phyloP scores from a whole-genome alignment of 2,329 filamentous ascomycete genomes.

The Exophiala dermatitidis region DNA sequence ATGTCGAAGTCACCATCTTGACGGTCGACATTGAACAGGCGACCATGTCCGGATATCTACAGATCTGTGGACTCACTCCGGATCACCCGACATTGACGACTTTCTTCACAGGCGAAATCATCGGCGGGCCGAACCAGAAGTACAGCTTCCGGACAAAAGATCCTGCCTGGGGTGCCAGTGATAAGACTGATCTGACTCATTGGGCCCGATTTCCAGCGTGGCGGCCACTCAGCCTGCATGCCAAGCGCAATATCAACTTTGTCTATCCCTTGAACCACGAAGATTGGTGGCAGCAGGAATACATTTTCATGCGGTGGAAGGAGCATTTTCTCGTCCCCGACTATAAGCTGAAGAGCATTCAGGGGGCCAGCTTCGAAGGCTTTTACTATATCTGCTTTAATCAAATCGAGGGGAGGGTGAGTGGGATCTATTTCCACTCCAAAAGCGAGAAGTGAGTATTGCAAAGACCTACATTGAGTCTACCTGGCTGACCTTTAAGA shows the following conservation, averaged over 20 bases:
- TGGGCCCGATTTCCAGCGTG: slow-evolving; percentile 89
- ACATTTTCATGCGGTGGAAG: slow-evolving; percentile 99
- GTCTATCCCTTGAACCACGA: slow-evolving; percentile 38
- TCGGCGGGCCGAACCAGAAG: slow-evolving; percentile 61
- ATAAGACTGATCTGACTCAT: slow-evolving; percentile 86
- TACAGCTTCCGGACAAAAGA: slow-evolving; percentile 91
- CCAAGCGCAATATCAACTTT: slow-evolving; percentile 37
- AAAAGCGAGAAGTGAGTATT: slow-evolving; percentile 87
- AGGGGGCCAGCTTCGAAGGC: slow-evolving; percentile 91
- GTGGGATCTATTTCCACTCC: slow-evolving; percentile 93
- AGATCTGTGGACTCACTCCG: slow-evolving; percentile 94
- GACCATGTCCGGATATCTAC: slow-evolving; percentile 87
- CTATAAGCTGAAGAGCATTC: slow-evolving; percentile 82
- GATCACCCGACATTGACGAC: slow-evolving; percentile 97
- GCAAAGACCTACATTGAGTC: background rate
- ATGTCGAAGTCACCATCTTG: slow-evolving; percentile 95
- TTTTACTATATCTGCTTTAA: slow-evolving; percentile 99
- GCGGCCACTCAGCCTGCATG: slow-evolving; percentile 63
- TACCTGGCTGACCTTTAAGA: slow-evolving; percentile 26
- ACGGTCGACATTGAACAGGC: slow-evolving; percentile 92
- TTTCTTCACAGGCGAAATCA: slow-evolving; percentile 97
- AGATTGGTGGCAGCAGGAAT: slow-evolving; percentile 59
- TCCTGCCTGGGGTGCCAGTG: slow-evolving; percentile 81
- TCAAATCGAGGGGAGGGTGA: slow-evolving; percentile 75
- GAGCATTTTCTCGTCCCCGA: slow-evolving; percentile 96